Percentiles rank a stretch among this genome's conserved stretches.
Conservation (phyloP, 129 eudicot genomes). For the Chrysanthemum seticuspe region DNA sequence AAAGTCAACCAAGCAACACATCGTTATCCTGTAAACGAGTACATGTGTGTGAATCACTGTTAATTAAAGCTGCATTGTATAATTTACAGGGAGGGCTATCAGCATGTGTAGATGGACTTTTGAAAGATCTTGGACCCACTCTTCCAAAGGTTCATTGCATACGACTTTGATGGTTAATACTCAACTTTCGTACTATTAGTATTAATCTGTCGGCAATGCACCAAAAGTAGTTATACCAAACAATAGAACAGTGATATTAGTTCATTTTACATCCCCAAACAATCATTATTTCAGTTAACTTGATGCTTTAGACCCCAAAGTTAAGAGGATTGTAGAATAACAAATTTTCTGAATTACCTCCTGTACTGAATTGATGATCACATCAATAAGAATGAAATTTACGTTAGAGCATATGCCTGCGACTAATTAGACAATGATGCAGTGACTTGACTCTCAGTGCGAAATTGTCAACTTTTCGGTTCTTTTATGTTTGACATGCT, state of each 20-base stretch:
- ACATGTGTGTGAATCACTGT: background rate
- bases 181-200: constrained; percentile 57
- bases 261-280: too few relatives aligned
- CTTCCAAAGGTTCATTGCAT: constrained; percentile 89
- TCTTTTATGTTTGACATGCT: background rate
- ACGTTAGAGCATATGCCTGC: background rate
- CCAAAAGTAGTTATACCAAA: constrained; percentile 11
- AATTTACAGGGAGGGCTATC: constrained; percentile 57
- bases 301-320: too few relatives aligned
- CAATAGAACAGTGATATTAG: too few relatives aligned
- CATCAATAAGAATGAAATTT: background rate
- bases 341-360: too few relatives aligned
- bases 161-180: constrained; percentile 74
- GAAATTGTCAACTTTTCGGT: too few relatives aligned
- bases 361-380: constrained; percentile 7
- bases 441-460: too few relatives aligned
- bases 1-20: background rate
- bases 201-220: constrained; percentile 32
- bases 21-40: background rate
- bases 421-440: background rate
- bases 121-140: constrained; percentile 57
- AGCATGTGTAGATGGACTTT: constrained; percentile 51
- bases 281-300: too few relatives aligned
- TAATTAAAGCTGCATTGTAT: background rate
- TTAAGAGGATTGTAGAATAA: too few relatives aligned